Percentiles rank a stretch among this genome's conserved stretches.
Evolutionary conservation across 2,329 filamentous ascomycete genomes (phyloP).

Genomic region (Phialemoniopsis sp.): DNA sequence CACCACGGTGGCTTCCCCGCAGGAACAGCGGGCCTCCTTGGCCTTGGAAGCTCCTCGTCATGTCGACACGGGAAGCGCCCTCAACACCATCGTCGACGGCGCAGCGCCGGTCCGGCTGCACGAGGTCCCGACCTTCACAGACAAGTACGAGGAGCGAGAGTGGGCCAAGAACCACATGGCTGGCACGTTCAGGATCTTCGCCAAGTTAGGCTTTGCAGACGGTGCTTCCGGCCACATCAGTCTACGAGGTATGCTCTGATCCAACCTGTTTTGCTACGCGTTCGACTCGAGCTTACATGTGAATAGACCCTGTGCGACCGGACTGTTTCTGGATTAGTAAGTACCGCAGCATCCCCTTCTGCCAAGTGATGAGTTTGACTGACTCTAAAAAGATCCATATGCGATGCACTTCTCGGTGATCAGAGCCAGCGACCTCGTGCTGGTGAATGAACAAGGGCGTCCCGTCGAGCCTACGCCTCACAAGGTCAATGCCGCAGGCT

Average conservation of each 20-base stretch:
- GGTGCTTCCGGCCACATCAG: conserved; percentile 43
- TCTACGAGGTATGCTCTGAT: too few species aligned
- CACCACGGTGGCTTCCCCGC: too few species aligned
- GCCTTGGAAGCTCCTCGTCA: too few species aligned
- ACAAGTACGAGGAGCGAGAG: too few species aligned
- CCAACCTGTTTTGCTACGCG: too few species aligned
- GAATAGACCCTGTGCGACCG: conserved; percentile 23
- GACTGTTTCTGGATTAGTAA: conserved; percentile 46
- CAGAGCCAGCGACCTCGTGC: conserved; percentile 48
- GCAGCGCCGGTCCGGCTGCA: too few species aligned
- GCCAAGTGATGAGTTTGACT: conserved; percentile 59
- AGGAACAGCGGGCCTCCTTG: too few species aligned
- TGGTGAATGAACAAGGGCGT: conserved; percentile 55
- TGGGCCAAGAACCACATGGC: conserved; percentile 40
- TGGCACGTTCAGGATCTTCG: conserved; percentile 42
- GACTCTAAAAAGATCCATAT: too few species aligned
- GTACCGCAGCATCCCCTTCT: conserved; percentile 60
- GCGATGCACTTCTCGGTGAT: conserved; percentile 34
- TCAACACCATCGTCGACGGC: too few species aligned
- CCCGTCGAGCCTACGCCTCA: conserved; percentile 57
- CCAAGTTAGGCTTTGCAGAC: conserved; percentile 38
- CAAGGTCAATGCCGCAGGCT: conserved; percentile 22
- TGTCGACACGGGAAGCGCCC: too few species aligned
- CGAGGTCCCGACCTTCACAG: too few species aligned
- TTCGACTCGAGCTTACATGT: too few species aligned